A percentile compares a stretch with the other conserved stretches of the same genome.
These are phyloP conservation scores for Chalciporus chontae DNA, from an alignment of 768 basidiomycete species.

Conservation along the genomic window DNA sequence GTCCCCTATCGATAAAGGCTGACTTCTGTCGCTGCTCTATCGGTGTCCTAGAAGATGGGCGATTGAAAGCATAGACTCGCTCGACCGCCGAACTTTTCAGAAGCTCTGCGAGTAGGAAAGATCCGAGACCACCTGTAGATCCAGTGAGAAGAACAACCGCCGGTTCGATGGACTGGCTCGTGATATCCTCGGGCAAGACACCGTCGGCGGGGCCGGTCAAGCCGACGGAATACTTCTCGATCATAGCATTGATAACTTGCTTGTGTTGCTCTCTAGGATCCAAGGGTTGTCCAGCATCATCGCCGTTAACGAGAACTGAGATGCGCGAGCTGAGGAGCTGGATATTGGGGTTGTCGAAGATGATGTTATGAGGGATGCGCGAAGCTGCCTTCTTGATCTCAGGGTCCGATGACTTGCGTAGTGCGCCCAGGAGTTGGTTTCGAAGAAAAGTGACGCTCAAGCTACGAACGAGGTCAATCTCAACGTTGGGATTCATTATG, in stretches of 20 bases:
- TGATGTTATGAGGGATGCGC: constrained; percentile 28
- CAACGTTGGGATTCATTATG: no score
- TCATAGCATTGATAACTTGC: constrained; percentile 34
- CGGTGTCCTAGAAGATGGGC: constrained; percentile 15
- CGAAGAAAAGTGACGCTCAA: constrained; percentile 30
- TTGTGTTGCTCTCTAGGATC: constrained; percentile 11
- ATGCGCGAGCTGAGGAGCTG: constrained; percentile 29
- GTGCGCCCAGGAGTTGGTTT: constrained; percentile 16
- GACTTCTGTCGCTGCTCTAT: constrained; percentile 26
- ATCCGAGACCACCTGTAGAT: constrained; percentile 40
- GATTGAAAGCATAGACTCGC: constrained; percentile 34
- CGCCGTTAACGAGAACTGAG: constrained; percentile 4
- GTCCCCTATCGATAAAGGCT: constrained; percentile 30
- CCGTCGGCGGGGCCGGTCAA: constrained; percentile 13
- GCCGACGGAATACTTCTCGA: constrained; percentile 36
- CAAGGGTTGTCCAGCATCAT: not conserved
- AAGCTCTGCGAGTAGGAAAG: constrained; percentile 32
- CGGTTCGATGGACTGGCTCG: no score
- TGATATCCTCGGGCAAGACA: constrained; percentile 1
- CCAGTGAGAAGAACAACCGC: constrained; percentile 38
- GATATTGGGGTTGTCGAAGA: constrained; percentile 41
- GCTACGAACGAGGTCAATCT: constrained; percentile 5
- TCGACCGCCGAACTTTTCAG: constrained; percentile 20
- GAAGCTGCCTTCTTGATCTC: constrained; percentile 24
- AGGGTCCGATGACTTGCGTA: constrained; percentile 31